Conservation (phyloP, 2,329 filamentous ascomycete genomes). For the Fusarium sp. region DNA sequence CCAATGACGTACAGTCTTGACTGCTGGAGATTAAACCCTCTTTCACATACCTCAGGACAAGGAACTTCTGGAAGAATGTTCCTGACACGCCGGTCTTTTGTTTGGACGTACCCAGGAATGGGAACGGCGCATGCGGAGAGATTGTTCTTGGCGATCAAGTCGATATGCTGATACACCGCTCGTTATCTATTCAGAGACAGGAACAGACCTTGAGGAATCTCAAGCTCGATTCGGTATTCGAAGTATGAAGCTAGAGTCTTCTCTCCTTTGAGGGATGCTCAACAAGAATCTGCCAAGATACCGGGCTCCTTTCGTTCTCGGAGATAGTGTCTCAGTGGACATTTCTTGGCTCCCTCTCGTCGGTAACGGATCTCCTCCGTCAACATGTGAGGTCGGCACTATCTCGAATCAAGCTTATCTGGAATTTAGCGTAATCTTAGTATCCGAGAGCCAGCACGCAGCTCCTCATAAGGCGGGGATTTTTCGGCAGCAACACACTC, state of each 20-base stretch:
- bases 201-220: not conserved
- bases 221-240: not conserved
- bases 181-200: not conserved
- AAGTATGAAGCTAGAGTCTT: not conserved
- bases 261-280: constrained; percentile 28
- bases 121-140: constrained; percentile 16
- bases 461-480: constrained; percentile 15
- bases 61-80: constrained; percentile 5
- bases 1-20: constrained; percentile 23
- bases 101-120: constrained; percentile 30
- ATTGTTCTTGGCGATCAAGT: constrained; percentile 11
- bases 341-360: not conserved
- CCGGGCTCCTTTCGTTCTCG: not conserved
- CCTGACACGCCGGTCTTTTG: not conserved
- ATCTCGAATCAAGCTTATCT: constrained; percentile 1
- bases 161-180: constrained; percentile 1
- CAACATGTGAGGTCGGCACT: not conserved
- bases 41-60: constrained; percentile 9
- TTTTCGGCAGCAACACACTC: constrained; percentile 18
- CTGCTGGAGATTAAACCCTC: not conserved
- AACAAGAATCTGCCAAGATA: constrained; percentile 3
- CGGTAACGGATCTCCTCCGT: not conserved
- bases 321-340: constrained; percentile 26
- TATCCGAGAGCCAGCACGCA: constrained; percentile 1
- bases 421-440: constrained; percentile 43